A percentile compares a stretch with the other conserved stretches of the same genome.
These are phyloP conservation scores for Colletotrichum sp. DNA, from an alignment of 2,329 filamentous ascomycete genomes.

Conservation along the genomic window DNA sequence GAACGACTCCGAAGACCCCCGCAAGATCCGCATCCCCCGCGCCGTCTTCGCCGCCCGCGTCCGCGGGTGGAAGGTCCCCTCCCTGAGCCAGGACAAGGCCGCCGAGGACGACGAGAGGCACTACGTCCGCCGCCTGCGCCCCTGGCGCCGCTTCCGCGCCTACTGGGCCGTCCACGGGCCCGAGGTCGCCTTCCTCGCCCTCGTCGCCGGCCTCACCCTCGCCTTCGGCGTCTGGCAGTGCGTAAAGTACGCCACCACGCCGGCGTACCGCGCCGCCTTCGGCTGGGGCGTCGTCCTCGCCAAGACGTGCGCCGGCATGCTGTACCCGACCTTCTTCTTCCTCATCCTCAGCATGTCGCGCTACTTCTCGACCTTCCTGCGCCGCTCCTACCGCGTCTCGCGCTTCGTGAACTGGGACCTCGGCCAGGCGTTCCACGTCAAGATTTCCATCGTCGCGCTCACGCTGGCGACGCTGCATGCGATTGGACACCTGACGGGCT, in stretches of 20 bases:
- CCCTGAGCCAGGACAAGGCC: constrained; percentile 50
- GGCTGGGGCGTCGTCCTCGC: constrained; percentile 62
- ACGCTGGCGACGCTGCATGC: constrained; percentile 57
- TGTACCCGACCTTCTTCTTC: constrained; percentile 65
- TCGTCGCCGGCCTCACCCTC: constrained; percentile 52
- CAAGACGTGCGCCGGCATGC: constrained; percentile 57
- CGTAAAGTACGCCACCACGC: constrained; percentile 53
- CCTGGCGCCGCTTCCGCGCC: constrained; percentile 50
- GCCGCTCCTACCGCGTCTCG: constrained; percentile 55
- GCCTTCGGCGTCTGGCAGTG: constrained; percentile 61
- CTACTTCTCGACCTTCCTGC: constrained; percentile 57
- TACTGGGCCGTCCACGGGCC: constrained; percentile 62
- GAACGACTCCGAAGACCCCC: constrained; percentile 31
- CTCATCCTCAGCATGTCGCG: constrained; percentile 63
- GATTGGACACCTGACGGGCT: constrained; percentile 57
- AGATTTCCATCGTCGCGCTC: constrained; percentile 55
- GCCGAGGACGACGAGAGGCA: constrained; percentile 50
- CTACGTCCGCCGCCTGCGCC: constrained; percentile 48
- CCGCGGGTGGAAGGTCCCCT: constrained; percentile 51
- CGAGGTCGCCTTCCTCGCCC: constrained; percentile 50
- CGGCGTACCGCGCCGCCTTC: constrained; percentile 51
- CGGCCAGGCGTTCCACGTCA: constrained; percentile 60
- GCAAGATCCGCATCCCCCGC: constrained; percentile 43
- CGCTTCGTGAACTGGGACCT: constrained; percentile 63
- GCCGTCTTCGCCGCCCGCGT: constrained; percentile 51